These are phyloP conservation scores for Dipteronia dyeriana DNA, from an alignment of 345 rosid species.

Conservation along the genomic window DNA sequence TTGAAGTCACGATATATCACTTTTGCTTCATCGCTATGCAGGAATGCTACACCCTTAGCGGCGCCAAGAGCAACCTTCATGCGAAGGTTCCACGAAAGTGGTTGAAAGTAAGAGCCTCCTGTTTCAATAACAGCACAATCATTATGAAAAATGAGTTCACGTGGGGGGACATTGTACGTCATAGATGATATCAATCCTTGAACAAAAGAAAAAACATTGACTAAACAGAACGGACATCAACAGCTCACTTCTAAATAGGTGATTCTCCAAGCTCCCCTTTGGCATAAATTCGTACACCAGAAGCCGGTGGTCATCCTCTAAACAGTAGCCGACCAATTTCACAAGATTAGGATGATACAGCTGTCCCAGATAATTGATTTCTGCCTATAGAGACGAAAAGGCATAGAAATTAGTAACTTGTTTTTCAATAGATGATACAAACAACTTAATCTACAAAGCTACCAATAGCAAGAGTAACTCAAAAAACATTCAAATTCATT, in stretches of 20 bases:
- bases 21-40: constrained; percentile 77
- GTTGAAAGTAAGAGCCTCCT: constrained; percentile 62
- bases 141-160: background rate
- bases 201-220: background rate
- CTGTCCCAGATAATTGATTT: constrained; percentile 84
- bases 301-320: constrained; percentile 92
- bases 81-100: constrained; percentile 85
- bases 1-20: constrained; percentile 93
- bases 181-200: background rate
- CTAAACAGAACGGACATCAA: background rate
- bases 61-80: constrained; percentile 90
- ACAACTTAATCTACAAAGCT: background rate
- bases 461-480: background rate
- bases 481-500: background rate
- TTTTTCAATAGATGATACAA: background rate
- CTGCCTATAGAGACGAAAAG: constrained; percentile 52
- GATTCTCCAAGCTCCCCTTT: constrained; percentile 92
- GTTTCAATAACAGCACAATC: constrained; percentile 23
- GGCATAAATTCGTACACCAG: constrained; percentile 95
- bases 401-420: constrained; percentile 16
- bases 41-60: constrained; percentile 92
- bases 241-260: constrained; percentile 76
- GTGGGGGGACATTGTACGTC: background rate
- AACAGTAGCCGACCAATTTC: constrained; percentile 82
- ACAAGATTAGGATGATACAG: constrained; percentile 84